Conservation (phyloP, 805 yeast species). For the Barnettozyma botsteinii region DNA sequence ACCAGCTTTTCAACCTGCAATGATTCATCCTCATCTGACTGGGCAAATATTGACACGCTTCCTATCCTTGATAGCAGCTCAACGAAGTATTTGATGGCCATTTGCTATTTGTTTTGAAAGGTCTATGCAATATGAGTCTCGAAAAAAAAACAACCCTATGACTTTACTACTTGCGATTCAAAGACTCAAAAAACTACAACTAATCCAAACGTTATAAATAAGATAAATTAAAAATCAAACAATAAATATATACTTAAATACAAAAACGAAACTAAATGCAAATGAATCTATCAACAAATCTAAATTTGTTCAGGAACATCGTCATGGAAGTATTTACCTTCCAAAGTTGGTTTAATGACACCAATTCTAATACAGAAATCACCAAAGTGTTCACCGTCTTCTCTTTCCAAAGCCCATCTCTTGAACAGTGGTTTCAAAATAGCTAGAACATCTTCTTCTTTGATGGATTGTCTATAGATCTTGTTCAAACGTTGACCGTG, state of each 20-base stretch:
- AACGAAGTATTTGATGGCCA: conserved; percentile 4
- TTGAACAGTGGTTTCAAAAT: conserved; percentile 82
- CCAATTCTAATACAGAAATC: conserved; percentile 86
- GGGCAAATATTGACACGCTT: conserved; percentile 13
- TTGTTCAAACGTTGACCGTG: conserved; percentile 91
- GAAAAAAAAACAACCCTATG: no score
- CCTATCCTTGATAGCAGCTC: conserved; percentile 16
- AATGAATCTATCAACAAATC: not conserved
- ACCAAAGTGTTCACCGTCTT: conserved; percentile 91
- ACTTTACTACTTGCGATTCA: no score
- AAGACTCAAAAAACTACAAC: not conserved
- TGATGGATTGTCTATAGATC: conserved; percentile 78
- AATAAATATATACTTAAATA: conserved; percentile 1
- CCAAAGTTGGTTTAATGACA: conserved; percentile 81
- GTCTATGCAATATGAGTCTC: no score
- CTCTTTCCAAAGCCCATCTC: conserved; percentile 89
- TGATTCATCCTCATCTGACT: not conserved
- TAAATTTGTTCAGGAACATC: conserved; percentile 59
- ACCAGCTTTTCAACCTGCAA: not conserved
- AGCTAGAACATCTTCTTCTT: conserved; percentile 80
- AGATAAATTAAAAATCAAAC: not conserved
- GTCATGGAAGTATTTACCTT: conserved; percentile 93
- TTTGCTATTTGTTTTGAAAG: no score
- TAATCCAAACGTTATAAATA: not conserved
- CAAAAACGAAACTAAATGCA: not conserved